These are phyloP conservation scores for Cyberlindnera japonica DNA, from an alignment of 805 yeast species.

Conservation along the genomic window DNA sequence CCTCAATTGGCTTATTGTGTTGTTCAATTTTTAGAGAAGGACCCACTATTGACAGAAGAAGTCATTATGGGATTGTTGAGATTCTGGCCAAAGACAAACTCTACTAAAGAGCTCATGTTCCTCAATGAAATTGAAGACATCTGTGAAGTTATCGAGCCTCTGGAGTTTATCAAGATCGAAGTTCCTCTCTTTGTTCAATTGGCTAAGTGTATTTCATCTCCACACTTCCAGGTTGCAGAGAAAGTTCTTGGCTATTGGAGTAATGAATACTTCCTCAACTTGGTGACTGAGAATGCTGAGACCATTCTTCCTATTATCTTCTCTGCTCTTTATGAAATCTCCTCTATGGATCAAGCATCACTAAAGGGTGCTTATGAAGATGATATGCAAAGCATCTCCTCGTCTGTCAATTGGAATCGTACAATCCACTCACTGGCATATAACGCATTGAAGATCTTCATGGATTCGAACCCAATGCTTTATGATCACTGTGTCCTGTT, in stretches of 20 bases:
- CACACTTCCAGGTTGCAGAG: constrained; percentile 97
- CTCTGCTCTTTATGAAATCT: constrained; percentile 83
- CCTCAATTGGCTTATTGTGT: constrained; percentile 97
- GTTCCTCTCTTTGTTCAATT: constrained; percentile 92
- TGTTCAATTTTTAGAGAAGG: constrained; percentile 94
- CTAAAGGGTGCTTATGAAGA: constrained; percentile 14
- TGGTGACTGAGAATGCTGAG: constrained; percentile 90
- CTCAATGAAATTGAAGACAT: constrained; percentile 95
- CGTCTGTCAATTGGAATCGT: constrained; percentile 82
- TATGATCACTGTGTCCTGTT: constrained; percentile 91
- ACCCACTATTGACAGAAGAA: constrained; percentile 87
- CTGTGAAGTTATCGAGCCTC: constrained; percentile 92
- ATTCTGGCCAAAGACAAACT: constrained; percentile 95
- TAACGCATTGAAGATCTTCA: constrained; percentile 84
- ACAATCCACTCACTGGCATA: constrained; percentile 89
- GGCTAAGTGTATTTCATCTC: constrained; percentile 87
- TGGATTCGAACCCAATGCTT: constrained; percentile 85
- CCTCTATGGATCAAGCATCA: constrained; percentile 33
- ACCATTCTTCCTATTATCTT: constrained; percentile 89
- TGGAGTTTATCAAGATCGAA: constrained; percentile 86
- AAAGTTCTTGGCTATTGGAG: constrained; percentile 92
- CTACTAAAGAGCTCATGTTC: constrained; percentile 95
- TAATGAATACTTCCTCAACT: constrained; percentile 85
- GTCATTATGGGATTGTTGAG: constrained; percentile 91
- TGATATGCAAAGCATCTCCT: constrained; percentile 16